A percentile compares a stretch with the other conserved stretches of the same genome.
Conservation (phyloP, 257 asterid species). For the Przewalskia tangutica region DNA sequence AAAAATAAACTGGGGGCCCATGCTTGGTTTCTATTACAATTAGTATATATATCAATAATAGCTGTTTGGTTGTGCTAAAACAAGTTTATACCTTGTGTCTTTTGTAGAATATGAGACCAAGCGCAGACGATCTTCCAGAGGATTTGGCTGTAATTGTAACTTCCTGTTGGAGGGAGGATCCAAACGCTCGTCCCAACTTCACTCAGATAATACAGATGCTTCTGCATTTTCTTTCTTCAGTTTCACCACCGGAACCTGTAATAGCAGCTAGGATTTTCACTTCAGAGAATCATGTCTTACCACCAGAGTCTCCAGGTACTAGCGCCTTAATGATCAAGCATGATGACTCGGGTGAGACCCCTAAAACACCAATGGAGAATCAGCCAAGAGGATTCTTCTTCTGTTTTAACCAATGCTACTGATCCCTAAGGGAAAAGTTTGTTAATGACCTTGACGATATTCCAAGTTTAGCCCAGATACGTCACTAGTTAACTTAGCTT, state of each 20-base stretch:
- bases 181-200: slow-evolving; percentile 80
- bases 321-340: slow-evolving; percentile 75
- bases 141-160: slow-evolving; percentile 75
- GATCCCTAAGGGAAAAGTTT: background rate
- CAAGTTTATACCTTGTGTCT: background rate
- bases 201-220: slow-evolving; percentile 89
- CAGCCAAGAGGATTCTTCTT: slow-evolving; percentile 47
- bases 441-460: background rate
- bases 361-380: slow-evolving; percentile 33
- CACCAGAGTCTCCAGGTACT: slow-evolving; percentile 95
- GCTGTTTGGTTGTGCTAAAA: background rate
- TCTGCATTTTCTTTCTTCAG: slow-evolving; percentile 53
- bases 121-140: slow-evolving; percentile 68
- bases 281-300: slow-evolving; percentile 49
- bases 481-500: slow-evolving; percentile 4
- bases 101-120: slow-evolving; percentile 78
- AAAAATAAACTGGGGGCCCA: background rate
- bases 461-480: background rate
- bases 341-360: slow-evolving; percentile 40
- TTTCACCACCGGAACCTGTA: slow-evolving; percentile 59
- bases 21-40: background rate
- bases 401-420: slow-evolving; percentile 60
- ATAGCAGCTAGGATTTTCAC: slow-evolving; percentile 48
- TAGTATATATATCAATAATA: too few species aligned
- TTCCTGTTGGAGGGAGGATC: slow-evolving; percentile 90